Base-by-base conservation (phyloP, 2,329 filamentous ascomycete species). In the Cladophialophora psammophila region DNA sequence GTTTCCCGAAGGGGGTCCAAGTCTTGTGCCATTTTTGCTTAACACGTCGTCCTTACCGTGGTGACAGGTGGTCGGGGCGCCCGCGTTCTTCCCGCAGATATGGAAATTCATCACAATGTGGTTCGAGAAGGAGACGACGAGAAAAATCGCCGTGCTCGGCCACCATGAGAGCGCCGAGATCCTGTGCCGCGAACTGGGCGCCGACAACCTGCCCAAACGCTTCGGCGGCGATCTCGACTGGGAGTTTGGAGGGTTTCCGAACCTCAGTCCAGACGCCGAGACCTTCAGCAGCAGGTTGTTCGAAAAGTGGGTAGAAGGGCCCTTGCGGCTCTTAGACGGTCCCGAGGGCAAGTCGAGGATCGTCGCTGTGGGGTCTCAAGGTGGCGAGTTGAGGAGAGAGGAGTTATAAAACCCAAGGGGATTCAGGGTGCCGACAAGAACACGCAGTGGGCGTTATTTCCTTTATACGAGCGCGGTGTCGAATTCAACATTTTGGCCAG, bases 81-180 rank as follows among this genome's bases (percentile, higher is more conserved):
- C 62, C 57, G 81, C 86, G 54, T 97, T 96, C 85, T 97, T 97
- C 83, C 91, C 91, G 58, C 97, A 93, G 2, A 92, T 97, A 67
- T 78, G 94, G 94, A 89, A 91, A 72, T 97, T 93, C 93, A 87
- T 96, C 80, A 96, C 96, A 84, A 90, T 91, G 75, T 97, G 94
- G 93, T 97, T 97, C 66, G 83, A 84, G 31, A 65, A 65, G 34
- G 65, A 50, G 40, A 67, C 65, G 26, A 67, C 65, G n/a, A 52
- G 54, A 13, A 64, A 64, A 35, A 64, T 64, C 31, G 32, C 38
- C 35, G 62, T 64, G 13, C 54, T 64, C 45, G 53, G 54, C 50
- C 42, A 57, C 34, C n/a, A 55, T 5, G 62, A 64, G 62, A 45
- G 54, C 50, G 45, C 54, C 36, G 20, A 35, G 10, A 20, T 59